phyloP scores from a whole-genome alignment of 768 basidiomycete species.

The Boletus vermiculosoides region DNA sequence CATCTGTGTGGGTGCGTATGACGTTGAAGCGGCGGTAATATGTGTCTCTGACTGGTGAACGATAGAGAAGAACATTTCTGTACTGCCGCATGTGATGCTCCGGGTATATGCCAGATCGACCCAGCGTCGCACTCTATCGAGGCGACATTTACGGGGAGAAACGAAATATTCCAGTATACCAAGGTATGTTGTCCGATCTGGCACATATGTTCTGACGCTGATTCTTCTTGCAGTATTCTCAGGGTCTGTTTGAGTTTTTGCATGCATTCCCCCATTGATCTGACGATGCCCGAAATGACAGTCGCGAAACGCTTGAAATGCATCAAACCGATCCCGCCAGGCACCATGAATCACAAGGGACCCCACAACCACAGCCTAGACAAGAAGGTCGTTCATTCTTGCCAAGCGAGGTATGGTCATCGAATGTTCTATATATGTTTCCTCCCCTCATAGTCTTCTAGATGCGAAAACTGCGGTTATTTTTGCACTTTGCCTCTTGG shows the following conservation, averaged over 20 bases:
- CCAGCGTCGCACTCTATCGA: conserved; percentile 58
- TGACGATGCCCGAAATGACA: conserved; percentile 15
- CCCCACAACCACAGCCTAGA: conserved; percentile 49
- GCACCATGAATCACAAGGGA: conserved; percentile 43
- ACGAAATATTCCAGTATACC: conserved; percentile 64
- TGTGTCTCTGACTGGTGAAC: not conserved
- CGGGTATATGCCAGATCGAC: conserved; percentile 59
- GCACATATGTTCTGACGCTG: not conserved
- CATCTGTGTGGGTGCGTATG: conserved; percentile 58
- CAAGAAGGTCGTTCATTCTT: conserved; percentile 49
- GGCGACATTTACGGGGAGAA: conserved; percentile 57
- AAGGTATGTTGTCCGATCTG: conserved; percentile 41
- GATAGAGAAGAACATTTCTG: conserved; percentile 55
- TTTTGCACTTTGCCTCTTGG: conserved; percentile 57
- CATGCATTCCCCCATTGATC: not conserved
- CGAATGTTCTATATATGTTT: not conserved
- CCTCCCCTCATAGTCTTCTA: conserved; percentile 14
- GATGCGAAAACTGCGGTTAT: conserved; percentile 57
- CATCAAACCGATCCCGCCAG: conserved; percentile 44
- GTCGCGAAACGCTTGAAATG: conserved; percentile 53
- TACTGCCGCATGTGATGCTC: conserved; percentile 37
- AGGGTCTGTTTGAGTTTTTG: conserved; percentile 36
- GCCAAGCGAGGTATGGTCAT: conserved; percentile 42
- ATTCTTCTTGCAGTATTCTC: conserved; percentile 43
- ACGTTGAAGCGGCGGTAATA: not conserved